These are phyloP conservation scores for Collariella sp. DNA, from an alignment of 495 filamentous ascomycete genomes.

Conservation along the genomic window DNA sequence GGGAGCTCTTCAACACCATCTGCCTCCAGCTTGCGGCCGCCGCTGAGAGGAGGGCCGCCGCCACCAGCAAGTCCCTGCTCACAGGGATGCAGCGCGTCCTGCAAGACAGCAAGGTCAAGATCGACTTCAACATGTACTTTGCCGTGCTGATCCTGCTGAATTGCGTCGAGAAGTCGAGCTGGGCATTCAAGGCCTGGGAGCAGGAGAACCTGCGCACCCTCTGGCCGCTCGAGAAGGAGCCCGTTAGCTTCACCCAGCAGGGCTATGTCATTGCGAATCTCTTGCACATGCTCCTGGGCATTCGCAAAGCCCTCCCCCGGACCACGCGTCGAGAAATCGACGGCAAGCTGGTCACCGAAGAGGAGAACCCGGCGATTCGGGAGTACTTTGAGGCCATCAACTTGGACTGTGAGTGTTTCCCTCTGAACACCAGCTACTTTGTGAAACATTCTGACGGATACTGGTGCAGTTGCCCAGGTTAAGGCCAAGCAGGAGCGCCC, in stretches of 20 bases:
- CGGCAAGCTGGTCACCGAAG: constrained; percentile 47
- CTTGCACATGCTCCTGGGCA: constrained; percentile 63
- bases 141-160: constrained; percentile 65
- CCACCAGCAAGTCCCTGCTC: constrained; percentile 58
- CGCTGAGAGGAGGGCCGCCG: constrained; percentile 60
- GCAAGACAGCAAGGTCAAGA: constrained; percentile 61
- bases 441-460: neutral
- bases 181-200: constrained; percentile 70
- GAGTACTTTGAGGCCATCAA: constrained; percentile 56
- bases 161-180: constrained; percentile 76
- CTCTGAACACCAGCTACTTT: neutral
- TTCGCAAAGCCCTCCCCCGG: constrained; percentile 62
- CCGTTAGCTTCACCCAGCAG: constrained; percentile 57
- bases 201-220: constrained; percentile 45
- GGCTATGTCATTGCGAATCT: constrained; percentile 65
- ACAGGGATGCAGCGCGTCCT: constrained; percentile 68
- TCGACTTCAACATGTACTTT: constrained; percentile 65
- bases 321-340: constrained; percentile 43
- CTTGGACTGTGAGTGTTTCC: constrained; percentile 47
- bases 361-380: constrained; percentile 42
- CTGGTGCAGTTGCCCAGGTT: constrained; percentile 27
- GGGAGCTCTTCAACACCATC: constrained; percentile 43
- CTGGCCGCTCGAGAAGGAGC: constrained; percentile 68
- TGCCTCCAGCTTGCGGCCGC: constrained; percentile 65
- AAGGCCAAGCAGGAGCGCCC: constrained; percentile 34